These are phyloP conservation scores for Trametes meyenii DNA, from an alignment of 768 basidiomycete species.

Conservation along the genomic window DNA sequence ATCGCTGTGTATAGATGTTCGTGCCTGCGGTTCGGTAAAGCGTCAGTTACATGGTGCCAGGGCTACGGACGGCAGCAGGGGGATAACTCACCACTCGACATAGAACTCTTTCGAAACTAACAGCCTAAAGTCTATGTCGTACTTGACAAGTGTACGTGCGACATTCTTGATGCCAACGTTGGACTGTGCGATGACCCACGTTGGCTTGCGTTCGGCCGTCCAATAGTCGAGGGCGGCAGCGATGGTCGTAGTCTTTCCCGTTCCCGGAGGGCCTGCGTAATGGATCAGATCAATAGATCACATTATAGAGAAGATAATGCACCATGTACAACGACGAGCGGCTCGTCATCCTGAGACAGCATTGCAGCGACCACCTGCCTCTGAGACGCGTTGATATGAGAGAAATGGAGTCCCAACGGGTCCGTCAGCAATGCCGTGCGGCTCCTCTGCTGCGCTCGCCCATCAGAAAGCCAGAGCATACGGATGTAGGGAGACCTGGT, in stretches of 20 bases:
- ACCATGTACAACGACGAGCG: conserved; percentile 46
- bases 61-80: too few species aligned
- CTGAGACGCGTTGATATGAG: conserved; percentile 43
- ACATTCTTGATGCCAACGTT: conserved; percentile 89
- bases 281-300: neutral
- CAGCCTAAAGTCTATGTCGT: conserved; percentile 62
- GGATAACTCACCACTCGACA: conserved; percentile 32
- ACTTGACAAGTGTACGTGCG: conserved; percentile 62
- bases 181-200: conserved; percentile 80
- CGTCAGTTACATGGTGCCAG: neutral
- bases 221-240: conserved; percentile 45
- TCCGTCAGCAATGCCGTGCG: neutral
- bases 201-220: conserved; percentile 32
- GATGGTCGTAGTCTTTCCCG: conserved; percentile 58
- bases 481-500: conserved; percentile 39
- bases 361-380: conserved; percentile 40
- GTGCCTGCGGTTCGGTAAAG: conserved; percentile 41
- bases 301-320: neutral
- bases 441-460: conserved; percentile 10
- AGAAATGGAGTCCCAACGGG: neutral
- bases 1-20: conserved; percentile 47
- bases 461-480: conserved; percentile 43
- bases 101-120: conserved; percentile 35
- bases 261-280: conserved; percentile 49
- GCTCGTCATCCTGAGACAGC: conserved; percentile 29